Evolutionary conservation across 164 flowering plant genomes (phyloP), one percentile per base, ranked within the genome.

Genomic region (Sextonia rubra): DNA sequence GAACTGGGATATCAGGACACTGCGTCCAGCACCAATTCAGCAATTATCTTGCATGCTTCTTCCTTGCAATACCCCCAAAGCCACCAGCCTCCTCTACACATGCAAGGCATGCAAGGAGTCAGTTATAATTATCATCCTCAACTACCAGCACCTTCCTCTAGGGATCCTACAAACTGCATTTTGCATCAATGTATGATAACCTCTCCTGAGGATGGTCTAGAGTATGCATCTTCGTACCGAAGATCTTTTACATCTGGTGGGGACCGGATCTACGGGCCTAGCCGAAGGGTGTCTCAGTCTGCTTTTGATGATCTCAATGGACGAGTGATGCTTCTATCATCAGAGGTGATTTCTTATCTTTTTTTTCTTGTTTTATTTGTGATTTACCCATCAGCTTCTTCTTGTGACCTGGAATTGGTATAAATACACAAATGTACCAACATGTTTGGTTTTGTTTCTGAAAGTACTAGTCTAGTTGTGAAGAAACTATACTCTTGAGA

Each of bases 311-410:
- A 79, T 27, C 85, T 71, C 17, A 80, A 76, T 68, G 72, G 74
- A 64, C 84, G 78, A 64, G 67, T 90, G 79, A 89, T 90, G 77
- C 71, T 83, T 71, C 76, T 91, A 1, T 87, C 87, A 4, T 80
- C 77, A 71, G 93, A 90, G 80, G 98, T 93, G 87, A 77, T 71
- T 47, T 73, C 44, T 52, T 65, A 58, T 26, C 27, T 47, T 56
- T 0, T 0, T 25, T 64, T 22, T 61, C 64, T 61, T 12, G 27
- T 23, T 23, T 61, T 14, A 23, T 23, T 25, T 25, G 23, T 58
- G 2, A 20, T 23, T 24, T 26, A 14, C 15, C 9, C 2, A 29
- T 14, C 20, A 15, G 6, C 14, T 26, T 26, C 18, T 26, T 64
- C 20, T 27, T 64, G 32, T 24, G 32, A 24, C 8, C 47, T 27